Conservation (phyloP, 2,329 filamentous ascomycete species). For the Corniculantispora saksenae region DNA sequence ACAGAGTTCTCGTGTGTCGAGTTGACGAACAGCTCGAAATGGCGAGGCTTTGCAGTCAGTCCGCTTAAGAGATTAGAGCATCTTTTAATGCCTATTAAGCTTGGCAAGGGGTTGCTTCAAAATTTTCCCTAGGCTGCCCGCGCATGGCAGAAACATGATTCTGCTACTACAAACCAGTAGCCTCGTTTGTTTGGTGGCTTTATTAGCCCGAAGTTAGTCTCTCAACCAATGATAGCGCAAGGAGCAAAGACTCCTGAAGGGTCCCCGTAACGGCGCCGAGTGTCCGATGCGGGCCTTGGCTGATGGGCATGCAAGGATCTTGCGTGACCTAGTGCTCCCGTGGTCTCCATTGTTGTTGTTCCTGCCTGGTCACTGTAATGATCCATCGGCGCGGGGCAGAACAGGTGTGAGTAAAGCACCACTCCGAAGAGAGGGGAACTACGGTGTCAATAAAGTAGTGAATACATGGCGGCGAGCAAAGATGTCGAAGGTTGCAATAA, state of each 20-base stretch:
- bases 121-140: not conserved
- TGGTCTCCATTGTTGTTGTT: not conserved
- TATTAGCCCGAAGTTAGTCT: not conserved
- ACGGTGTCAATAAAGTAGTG: too few relatives aligned
- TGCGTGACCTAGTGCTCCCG: not conserved
- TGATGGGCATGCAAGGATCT: not conserved
- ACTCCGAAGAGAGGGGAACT: too few relatives aligned
- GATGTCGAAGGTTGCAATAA: too few relatives aligned
- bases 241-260: not conserved
- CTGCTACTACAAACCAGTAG: not conserved
- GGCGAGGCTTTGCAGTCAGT: not conserved
- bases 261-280: not conserved
- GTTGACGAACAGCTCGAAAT: slow-evolving; percentile 16
- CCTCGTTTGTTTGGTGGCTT: not conserved
- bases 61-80: not conserved
- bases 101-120: not conserved
- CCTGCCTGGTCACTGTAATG: not conserved
- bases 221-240: not conserved
- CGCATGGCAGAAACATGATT: not conserved
- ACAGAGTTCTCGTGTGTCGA: slow-evolving; percentile 10
- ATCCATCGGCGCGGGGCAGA: not conserved
- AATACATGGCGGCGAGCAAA: too few relatives aligned
- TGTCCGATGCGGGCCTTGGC: not conserved
- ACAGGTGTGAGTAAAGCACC: too few relatives aligned
- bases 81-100: not conserved